Evolutionary conservation across 192 early-diverging fungal genomes (phyloP), one percentile per base, ranked within the genome.

Genomic region (Kickxella alabastrina): DNA sequence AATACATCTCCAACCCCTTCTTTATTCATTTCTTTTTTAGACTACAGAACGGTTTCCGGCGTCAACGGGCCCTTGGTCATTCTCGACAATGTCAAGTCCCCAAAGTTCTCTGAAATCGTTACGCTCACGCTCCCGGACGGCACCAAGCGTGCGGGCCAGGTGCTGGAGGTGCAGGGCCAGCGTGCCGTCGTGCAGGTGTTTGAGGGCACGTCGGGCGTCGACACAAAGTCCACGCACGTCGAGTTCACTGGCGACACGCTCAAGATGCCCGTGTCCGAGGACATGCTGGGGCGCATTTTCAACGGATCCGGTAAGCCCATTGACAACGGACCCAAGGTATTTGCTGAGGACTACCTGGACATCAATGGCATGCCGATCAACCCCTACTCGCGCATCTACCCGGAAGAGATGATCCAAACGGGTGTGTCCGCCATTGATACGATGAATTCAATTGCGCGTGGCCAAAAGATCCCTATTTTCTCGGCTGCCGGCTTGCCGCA

Each of bases 381-480:
- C 78, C 96, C 96, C n/a, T 99, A 81, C 80, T 93, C 90, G 36
- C 88, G 96, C 70, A 95, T 96, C 52, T 99, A 99, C 63, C 96
- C 96, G 26, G 94, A 99, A 75, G 96, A 99, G 80, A 99, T 99
- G 96, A 96, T 99, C 55, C 96, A 99, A 75, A 99, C 96, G 10
- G 96, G 96, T 64, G 89, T 99, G 50, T 97, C 94, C 47, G 89
- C 96, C 40, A 99, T 99, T 51, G 96, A 99, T 62, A 96, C 94
- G 39, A 99, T 99, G 96, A 97, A 97, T 83, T 97, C 94, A 15
- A 96, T 99, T 83, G 96, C 96, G 26, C 92, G 96, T 82, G 96
- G 96, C n/a, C 96, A 99, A 75, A 99, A 99, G 83, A 99, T 99
- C 60, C 96, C 96, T 28, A 99, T 99, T 54, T 99, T 99, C 84